Evolutionary conservation across 345 rosid species (phyloP).

Genomic region (Populus deltoides): DNA sequence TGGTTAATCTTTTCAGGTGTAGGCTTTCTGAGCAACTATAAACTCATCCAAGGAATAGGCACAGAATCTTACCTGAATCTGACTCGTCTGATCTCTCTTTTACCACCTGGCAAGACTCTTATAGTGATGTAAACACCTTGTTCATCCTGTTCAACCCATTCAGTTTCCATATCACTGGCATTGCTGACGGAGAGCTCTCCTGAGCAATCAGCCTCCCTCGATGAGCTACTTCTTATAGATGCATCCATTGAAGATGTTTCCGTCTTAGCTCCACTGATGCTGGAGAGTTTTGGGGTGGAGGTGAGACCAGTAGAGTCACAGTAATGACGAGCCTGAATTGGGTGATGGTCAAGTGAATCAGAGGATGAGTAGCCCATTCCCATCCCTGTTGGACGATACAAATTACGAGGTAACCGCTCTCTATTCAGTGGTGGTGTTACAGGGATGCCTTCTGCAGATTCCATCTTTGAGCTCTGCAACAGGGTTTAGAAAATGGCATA

Average conservation of each 20-base stretch:
- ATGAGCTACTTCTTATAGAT: slow-evolving; percentile 29
- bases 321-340: slow-evolving; percentile 24
- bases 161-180: slow-evolving; percentile 39
- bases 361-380: slow-evolving; percentile 27
- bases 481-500: slow-evolving; percentile 2
- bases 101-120: slow-evolving; percentile 33
- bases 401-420: slow-evolving; percentile 59
- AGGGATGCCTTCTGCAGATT: slow-evolving; percentile 29
- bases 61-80: slow-evolving; percentile 30
- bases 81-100: slow-evolving; percentile 35
- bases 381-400: slow-evolving; percentile 29
- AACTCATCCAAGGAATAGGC: background rate
- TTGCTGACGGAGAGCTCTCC: slow-evolving; percentile 36
- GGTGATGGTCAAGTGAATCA: slow-evolving; percentile 32
- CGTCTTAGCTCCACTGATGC: slow-evolving; percentile 85
- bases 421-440: slow-evolving; percentile 33
- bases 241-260: slow-evolving; percentile 80
- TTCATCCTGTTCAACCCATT: slow-evolving; percentile 41
- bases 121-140: slow-evolving; percentile 37
- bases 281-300: slow-evolving; percentile 92
- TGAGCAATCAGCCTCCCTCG: slow-evolving; percentile 36
- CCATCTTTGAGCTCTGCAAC: slow-evolving; percentile 30
- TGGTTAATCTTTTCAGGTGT: slow-evolving; percentile 3
- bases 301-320: slow-evolving; percentile 64
- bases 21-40: slow-evolving; percentile 1